These are phyloP conservation scores for Nemophila menziesii DNA, from an alignment of 257 asterid genomes.

Conservation along the genomic window DNA sequence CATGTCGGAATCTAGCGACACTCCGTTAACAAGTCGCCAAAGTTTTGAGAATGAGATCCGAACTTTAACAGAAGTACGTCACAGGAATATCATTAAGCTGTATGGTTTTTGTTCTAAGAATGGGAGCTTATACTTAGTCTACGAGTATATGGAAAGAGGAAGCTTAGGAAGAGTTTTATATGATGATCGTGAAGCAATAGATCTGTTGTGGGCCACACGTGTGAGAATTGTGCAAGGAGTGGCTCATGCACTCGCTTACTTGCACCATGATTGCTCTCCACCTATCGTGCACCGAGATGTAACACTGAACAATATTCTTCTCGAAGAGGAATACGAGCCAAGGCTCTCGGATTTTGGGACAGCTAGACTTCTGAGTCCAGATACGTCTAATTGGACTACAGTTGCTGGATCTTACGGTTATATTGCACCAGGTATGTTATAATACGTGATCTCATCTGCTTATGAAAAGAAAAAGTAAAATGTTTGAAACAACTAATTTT, in stretches of 20 bases:
- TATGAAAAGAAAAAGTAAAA: too few relatives aligned
- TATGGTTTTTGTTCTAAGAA: constrained; percentile 63
- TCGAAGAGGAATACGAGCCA: constrained; percentile 65
- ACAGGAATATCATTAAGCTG: constrained; percentile 83
- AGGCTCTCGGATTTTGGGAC: constrained; percentile 86
- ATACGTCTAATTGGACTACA: constrained; percentile 61
- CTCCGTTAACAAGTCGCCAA: constrained; percentile 25
- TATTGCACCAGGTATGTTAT: constrained; percentile 99
- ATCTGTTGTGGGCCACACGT: constrained; percentile 56
- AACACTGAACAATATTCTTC: constrained; percentile 55
- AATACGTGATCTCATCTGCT: too few relatives aligned
- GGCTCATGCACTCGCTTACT: constrained; percentile 91
- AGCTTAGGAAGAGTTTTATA: constrained; percentile 46
- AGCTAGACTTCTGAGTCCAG: constrained; percentile 47
- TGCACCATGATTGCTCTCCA: constrained; percentile 83
- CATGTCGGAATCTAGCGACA: constrained; percentile 46
- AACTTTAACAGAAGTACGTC: constrained; percentile 69
- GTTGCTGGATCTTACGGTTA: constrained; percentile 92
- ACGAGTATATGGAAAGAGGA: constrained; percentile 76
- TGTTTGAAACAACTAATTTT: too few relatives aligned
- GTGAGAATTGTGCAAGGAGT: constrained; percentile 61
- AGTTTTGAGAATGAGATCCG: constrained; percentile 78
- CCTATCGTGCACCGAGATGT: constrained; percentile 84
- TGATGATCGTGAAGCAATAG: constrained; percentile 36
- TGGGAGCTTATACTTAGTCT: constrained; percentile 74